Evolutionary conservation across 208 protist genomes (phyloP), one percentile per base, ranked within the genome.

Genomic region (Acanthamoeba healyi): DNA sequence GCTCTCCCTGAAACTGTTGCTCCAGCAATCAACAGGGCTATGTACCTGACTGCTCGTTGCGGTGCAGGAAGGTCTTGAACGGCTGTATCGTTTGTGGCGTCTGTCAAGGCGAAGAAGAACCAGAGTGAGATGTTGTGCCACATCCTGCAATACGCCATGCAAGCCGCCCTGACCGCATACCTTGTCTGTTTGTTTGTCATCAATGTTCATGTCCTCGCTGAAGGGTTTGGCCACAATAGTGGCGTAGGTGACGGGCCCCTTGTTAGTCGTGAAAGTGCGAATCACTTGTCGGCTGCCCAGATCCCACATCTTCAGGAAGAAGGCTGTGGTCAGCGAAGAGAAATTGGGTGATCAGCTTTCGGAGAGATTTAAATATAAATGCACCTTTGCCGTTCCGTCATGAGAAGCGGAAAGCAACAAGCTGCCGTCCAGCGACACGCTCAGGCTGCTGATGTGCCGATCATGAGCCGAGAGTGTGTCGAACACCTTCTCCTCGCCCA

Each of bases 251-350:
- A 72, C 81, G 51, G 42, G 42, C 0, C 88, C 88, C 32, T 93
- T 93, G 88, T 93, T 81, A 26, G 88, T 91, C 9, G 84, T 74
- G 36, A 91, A 51, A 0, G 84, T 81, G 38, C 88, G 56, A 17
- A 93, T 49, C 29, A 81, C 63, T 36, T 93, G 88, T 40, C 63
- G 38, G n/a, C 88, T 93, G 65, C n/a, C 29, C 42, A 93, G 42
- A 81, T 93, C 88, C 88, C 88, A 93, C 38, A 93, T 58, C 74
- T 84, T n/a, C n/a, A n/a, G n/a, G n/a, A n/a, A n/a, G n/a, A n/a
- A n/a, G n/a, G n/a, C n/a, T n/a, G n/a, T n/a, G n/a, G n/a, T n/a
- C n/a, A n/a, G n/a, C n/a, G n/a, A n/a, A n/a, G n/a, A n/a, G n/a
- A n/a, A n/a, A n/a, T n/a, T n/a, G n/a, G n/a, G n/a, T n/a, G n/a